Conservation (phyloP, 106 monocot genomes). For the Acorus gramineus region DNA sequence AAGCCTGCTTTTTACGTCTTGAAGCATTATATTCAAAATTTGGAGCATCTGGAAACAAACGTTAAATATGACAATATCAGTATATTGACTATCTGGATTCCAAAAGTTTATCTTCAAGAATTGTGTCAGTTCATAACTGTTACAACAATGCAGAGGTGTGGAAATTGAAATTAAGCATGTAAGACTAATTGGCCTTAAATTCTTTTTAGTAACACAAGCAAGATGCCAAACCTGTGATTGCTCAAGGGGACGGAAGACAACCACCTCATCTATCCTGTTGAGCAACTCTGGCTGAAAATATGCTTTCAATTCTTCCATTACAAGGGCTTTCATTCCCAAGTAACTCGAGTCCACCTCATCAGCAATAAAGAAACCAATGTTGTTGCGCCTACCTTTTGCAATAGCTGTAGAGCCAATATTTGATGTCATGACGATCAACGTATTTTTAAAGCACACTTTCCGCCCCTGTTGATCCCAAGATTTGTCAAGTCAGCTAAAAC, state of each 20-base stretch:
- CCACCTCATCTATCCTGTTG: constrained; percentile 23
- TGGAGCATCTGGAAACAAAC: no score
- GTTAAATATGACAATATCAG: no score
- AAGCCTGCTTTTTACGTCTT: constrained; percentile 15
- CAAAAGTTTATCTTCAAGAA: no score
- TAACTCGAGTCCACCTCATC: constrained; percentile 25
- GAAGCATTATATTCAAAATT: constrained; percentile 12
- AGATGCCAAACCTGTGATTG: constrained; percentile 21
- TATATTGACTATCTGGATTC: no score
- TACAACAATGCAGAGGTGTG: no score
- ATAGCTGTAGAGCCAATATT: constrained; percentile 16
- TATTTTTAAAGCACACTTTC: constrained; percentile 17
- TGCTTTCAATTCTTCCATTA: constrained; percentile 19
- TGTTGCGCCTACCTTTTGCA: constrained; percentile 15
- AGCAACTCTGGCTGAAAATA: constrained; percentile 23
- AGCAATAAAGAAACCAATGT: constrained; percentile 9
- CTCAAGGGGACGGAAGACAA: constrained; percentile 23
- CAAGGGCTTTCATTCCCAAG: constrained; percentile 21
- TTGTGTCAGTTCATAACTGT: no score
- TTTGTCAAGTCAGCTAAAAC: no score
- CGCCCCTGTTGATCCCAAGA: constrained; percentile 6
- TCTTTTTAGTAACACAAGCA: not conserved
- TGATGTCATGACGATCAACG: constrained; percentile 19
- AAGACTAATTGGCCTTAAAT: no score
- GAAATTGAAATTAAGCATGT: no score